Percentiles rank a stretch among this genome's conserved stretches.
Conservation (phyloP, 257 asterid genomes). For the Catharanthus roseus region DNA sequence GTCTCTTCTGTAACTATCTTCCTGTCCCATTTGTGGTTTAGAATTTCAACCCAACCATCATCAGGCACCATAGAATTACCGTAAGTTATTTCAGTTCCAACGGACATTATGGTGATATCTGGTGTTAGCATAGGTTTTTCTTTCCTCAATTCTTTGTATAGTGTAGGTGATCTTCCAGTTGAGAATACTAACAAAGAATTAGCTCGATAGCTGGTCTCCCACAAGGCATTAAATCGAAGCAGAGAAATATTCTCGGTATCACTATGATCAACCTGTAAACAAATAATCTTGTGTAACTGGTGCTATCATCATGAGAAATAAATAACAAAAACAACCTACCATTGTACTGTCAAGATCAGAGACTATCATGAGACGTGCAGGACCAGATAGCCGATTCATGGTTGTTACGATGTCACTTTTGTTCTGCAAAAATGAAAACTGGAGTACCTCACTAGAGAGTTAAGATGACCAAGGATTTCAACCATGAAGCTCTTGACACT, state of each 20-base stretch:
- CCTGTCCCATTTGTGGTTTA: constrained; percentile 92
- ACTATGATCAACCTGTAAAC: constrained; percentile 87
- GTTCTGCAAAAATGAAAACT: constrained; percentile 32
- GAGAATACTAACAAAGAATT: constrained; percentile 91
- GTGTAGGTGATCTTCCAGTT: constrained; percentile 93
- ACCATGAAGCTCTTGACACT: background rate
- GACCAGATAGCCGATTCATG: constrained; percentile 67
- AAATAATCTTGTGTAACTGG: constrained; percentile 16
- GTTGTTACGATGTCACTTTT: constrained; percentile 23
- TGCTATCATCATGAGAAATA: constrained; percentile 7
- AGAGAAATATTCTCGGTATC: constrained; percentile 71
- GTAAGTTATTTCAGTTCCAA: constrained; percentile 95
- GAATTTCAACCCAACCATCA: constrained; percentile 77
- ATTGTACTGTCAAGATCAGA: constrained; percentile 97
- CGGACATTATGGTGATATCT: constrained; percentile 89
- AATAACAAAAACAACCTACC: constrained; percentile 49
- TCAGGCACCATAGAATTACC: constrained; percentile 95
- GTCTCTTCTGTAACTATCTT: constrained; percentile 76
- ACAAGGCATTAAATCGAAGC: constrained; percentile 91
- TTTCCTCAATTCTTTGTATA: constrained; percentile 86
- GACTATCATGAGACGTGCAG: constrained; percentile 87
- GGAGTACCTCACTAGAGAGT: constrained; percentile 9
- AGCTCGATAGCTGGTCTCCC: constrained; percentile 87
- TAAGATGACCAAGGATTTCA: constrained; percentile 4
- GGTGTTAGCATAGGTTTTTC: constrained; percentile 99